Conservation (phyloP, 1,284 basidiomycete genomes). For the Microbotryomycetes sp. region DNA sequence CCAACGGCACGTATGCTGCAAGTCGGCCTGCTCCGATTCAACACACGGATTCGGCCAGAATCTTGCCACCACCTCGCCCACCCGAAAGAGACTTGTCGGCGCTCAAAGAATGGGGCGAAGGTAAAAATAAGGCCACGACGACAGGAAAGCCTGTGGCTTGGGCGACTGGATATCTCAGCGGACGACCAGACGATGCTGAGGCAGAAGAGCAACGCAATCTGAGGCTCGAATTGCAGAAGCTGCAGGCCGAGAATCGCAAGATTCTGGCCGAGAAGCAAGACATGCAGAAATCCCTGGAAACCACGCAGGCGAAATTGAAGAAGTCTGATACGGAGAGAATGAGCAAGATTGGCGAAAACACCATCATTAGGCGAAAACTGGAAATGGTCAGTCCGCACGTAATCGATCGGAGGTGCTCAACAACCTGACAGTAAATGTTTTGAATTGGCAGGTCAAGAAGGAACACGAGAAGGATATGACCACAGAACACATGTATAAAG, state of each 20-base stretch:
- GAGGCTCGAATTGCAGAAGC: not conserved
- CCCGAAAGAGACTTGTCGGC: not conserved
- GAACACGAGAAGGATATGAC: conserved; percentile 2
- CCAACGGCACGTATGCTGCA: conserved; percentile 4
- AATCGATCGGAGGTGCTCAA: too few relatives aligned
- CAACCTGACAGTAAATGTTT: not conserved
- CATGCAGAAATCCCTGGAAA: not conserved
- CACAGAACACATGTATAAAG: not conserved
- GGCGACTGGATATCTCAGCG: not conserved
- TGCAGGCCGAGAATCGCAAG: not conserved
- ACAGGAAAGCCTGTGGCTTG: not conserved
- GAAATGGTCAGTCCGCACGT: conserved; percentile 1
- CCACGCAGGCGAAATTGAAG: not conserved
- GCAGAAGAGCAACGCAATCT: not conserved
- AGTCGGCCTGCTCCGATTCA: not conserved
- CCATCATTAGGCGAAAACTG: conserved; percentile 4
- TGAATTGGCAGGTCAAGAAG: not conserved
- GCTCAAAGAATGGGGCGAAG: not conserved
- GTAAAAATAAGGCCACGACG: not conserved
- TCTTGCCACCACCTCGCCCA: not conserved
- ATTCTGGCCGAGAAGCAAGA: not conserved
- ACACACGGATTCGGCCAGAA: too few relatives aligned
- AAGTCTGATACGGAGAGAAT: not conserved
- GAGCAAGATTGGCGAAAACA: conserved; percentile 10
- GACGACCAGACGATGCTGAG: conserved; percentile 1